Base-by-base conservation (phyloP, 352 stramenopile genomes). In the Labyrinthula sp. region DNA sequence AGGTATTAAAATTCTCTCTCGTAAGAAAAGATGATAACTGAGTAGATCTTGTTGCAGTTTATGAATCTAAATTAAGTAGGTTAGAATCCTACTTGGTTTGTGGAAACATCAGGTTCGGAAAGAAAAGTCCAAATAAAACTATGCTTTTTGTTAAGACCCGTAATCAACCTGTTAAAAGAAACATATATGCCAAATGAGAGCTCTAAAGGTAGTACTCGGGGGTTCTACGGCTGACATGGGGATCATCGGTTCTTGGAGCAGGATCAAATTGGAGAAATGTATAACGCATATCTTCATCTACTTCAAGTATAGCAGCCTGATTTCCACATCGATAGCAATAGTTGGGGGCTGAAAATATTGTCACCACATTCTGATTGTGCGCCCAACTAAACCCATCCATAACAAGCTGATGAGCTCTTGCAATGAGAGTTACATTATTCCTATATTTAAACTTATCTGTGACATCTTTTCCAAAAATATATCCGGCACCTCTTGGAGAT, bases 271-370 rank as follows among this genome's bases (percentile, higher is more conserved):
- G 79, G 55, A 93, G 79, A 68, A 60, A 60, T 10, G 23, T 45
- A 28, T 60, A 60, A 10, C 21, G 20, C n/a, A 91, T 54, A 58
- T 95, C 87, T 64, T 97, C 90, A 67, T 99, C 90, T 27, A 99
- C 62, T 60, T 97, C 88, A 50, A 99, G 66, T 63, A 99, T 97
- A 21, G 86, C 84, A 4, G 88, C 89, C 3, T 96, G 83, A 61
- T 99, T 99, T 22, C 87, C 88, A 58, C 86, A 97, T 50, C 87
- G 70, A 67, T 96, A 95, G 61, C 89, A 97, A 63, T 97, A 97
- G 65, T 97, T 97, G 17, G 87, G 87, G 14, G 87, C 87, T 39
- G 79, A 94, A 82, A 83, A 97, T 27, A 99, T 84, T 10, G 88
- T 97, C 22, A 97, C 88, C 38, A 99, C 68, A 15, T 59, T 57